phyloP scores from a whole-genome alignment of 2,329 filamentous ascomycete genomes.

The Fusarium kyushuense region DNA sequence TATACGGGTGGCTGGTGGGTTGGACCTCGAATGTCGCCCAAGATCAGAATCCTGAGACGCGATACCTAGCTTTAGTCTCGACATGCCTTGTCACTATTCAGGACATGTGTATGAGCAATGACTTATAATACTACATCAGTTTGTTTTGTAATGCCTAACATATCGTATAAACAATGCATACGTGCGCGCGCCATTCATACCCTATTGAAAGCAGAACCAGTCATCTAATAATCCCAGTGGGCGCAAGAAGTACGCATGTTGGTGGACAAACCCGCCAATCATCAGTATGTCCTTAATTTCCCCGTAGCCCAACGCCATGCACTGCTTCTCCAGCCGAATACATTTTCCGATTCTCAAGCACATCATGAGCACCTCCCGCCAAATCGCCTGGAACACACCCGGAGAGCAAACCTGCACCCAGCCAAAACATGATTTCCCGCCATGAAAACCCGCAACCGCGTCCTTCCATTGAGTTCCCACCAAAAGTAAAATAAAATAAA shows the following conservation, averaged over 20 bases:
- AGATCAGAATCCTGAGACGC: slow-evolving; percentile 62
- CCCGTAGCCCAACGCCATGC: slow-evolving; percentile 45
- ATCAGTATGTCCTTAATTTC: slow-evolving; percentile 30
- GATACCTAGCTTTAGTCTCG: slow-evolving; percentile 10
- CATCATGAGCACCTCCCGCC: slow-evolving; percentile 18
- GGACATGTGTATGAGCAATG: neutral
- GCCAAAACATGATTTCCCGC: slow-evolving; percentile 28
- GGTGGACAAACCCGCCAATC: slow-evolving; percentile 14
- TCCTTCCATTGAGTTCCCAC: slow-evolving; percentile 9
- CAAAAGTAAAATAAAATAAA: slow-evolving; percentile 25
- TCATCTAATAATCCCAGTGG: slow-evolving; percentile 19
- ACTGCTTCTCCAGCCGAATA: slow-evolving; percentile 31
- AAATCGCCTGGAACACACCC: slow-evolving; percentile 12
- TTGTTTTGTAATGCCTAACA: slow-evolving; percentile 35
- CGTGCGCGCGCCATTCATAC: slow-evolving; percentile 26
- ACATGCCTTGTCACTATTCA: neutral
- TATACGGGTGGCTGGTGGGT: slow-evolving; percentile 73
- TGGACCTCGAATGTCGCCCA: slow-evolving; percentile 70
- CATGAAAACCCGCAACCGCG: slow-evolving; percentile 10
- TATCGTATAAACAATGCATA: slow-evolving; percentile 39
- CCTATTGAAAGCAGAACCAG: slow-evolving; percentile 23
- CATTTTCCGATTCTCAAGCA: slow-evolving; percentile 36
- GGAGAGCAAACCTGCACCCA: slow-evolving; percentile 27
- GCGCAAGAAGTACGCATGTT: slow-evolving; percentile 19
- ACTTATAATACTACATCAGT: slow-evolving; percentile 31